A percentile compares a stretch with the other conserved stretches of the same genome.
These are phyloP conservation scores for Leccinellum rugosiceps DNA, from an alignment of 768 basidiomycete species.

Conservation along the genomic window DNA sequence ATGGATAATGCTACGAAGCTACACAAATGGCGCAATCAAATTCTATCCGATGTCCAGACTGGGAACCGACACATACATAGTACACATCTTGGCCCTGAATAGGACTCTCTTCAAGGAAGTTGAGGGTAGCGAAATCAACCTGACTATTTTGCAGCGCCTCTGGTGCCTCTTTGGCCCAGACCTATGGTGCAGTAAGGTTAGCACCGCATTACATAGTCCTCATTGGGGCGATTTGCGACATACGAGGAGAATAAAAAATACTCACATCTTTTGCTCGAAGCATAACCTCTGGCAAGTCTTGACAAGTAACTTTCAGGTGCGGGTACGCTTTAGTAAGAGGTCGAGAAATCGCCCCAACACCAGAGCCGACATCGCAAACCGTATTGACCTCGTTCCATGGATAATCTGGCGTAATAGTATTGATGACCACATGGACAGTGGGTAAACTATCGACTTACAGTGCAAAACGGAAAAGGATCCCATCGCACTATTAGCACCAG, in stretches of 20 bases:
- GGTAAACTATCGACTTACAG: not conserved
- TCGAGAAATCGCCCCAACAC: not conserved
- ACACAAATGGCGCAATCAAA: not conserved
- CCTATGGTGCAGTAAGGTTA: not conserved
- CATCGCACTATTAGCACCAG: constrained; percentile 11
- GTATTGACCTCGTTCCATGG: not conserved
- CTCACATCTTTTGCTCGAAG: not conserved
- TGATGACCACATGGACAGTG: not conserved
- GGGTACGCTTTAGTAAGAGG: not conserved
- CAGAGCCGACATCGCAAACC: not conserved
- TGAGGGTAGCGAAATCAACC: not conserved
- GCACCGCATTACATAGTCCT: not conserved
- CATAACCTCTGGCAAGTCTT: not conserved
- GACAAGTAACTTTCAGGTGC: not conserved
- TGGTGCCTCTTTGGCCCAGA: not conserved
- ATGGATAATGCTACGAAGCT: constrained; percentile 30
- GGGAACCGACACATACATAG: not conserved
- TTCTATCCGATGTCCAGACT: not conserved
- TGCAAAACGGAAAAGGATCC: constrained; percentile 11
- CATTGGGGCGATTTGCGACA: not conserved
- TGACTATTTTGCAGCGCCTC: constrained; percentile 11
- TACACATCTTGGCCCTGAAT: not conserved
- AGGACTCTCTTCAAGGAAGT: not conserved
- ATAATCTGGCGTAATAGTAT: not conserved
- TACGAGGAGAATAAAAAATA: not conserved